These are phyloP conservation scores for Bryoglossum gracile DNA, from an alignment of 495 filamentous ascomycete genomes.

Conservation along the genomic window DNA sequence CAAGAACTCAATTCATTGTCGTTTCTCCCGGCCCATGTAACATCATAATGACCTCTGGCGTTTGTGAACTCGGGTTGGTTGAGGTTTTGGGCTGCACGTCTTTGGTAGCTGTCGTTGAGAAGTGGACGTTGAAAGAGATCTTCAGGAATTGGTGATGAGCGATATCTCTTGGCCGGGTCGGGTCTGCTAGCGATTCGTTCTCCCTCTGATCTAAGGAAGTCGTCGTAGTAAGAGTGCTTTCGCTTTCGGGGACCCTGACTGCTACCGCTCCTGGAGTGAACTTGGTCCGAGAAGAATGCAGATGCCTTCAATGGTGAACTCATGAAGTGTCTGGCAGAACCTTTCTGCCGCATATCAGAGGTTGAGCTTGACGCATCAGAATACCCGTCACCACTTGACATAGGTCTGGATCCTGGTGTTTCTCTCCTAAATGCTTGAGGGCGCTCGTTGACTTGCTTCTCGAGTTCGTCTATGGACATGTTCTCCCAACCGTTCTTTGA, in stretches of 20 bases:
- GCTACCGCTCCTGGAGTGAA: slow-evolving; percentile 35
- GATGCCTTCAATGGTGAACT: slow-evolving; percentile 58
- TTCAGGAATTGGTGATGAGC: slow-evolving; percentile 61
- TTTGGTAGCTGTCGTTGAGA: slow-evolving; percentile 60
- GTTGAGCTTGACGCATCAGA: slow-evolving; percentile 76
- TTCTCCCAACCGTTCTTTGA: slow-evolving; percentile 84
- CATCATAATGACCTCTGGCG: slow-evolving; percentile 47
- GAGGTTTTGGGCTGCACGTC: slow-evolving; percentile 60
- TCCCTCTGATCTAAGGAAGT: too few relatives aligned
- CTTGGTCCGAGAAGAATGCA: slow-evolving; percentile 60
- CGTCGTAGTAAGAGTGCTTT: slow-evolving; percentile 49
- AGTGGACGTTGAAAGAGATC: slow-evolving; percentile 49
- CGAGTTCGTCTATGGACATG: slow-evolving; percentile 66
- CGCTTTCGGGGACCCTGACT: slow-evolving; percentile 45
- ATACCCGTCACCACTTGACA: slow-evolving; percentile 53
- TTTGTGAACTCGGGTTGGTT: slow-evolving; percentile 58
- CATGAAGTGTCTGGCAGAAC: slow-evolving; percentile 38
- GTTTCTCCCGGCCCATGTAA: too few relatives aligned
- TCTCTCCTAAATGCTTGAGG: slow-evolving; percentile 33
- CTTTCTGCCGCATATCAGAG: slow-evolving; percentile 40
- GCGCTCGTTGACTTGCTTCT: slow-evolving; percentile 65
- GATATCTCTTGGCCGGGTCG: slow-evolving; percentile 56
- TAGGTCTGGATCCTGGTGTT: slow-evolving; percentile 35
- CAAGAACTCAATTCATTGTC: too few relatives aligned
- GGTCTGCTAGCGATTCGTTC: slow-evolving; percentile 36